A percentile compares a stretch with the other conserved stretches of the same genome.
phyloP scores from a whole-genome alignment of 2,329 filamentous ascomycete genomes.

The Pseudogymnoascus sp. region DNA sequence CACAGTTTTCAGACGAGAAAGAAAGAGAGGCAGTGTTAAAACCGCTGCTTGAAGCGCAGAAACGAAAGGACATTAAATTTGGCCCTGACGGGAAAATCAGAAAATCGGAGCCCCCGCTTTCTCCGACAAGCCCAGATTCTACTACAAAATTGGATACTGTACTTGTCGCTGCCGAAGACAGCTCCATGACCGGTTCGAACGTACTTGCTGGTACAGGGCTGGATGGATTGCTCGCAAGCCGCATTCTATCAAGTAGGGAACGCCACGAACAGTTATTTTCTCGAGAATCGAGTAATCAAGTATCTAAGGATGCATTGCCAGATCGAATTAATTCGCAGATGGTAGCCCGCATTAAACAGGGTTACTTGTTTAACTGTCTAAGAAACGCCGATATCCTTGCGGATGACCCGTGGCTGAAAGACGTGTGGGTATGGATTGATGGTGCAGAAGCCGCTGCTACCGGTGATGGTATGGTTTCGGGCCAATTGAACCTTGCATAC shows the following conservation, averaged over 20 bases:
- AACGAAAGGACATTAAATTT: not conserved
- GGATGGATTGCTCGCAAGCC: not conserved
- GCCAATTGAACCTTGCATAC: constrained; percentile 65
- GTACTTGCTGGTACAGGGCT: not conserved
- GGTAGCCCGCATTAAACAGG: constrained; percentile 53
- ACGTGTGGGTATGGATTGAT: constrained; percentile 70
- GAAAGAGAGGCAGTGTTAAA: constrained; percentile 1
- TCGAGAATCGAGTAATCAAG: constrained; percentile 40
- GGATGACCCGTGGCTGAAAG: constrained; percentile 68
- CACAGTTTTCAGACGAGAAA: not conserved
- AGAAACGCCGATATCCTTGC: constrained; percentile 60
- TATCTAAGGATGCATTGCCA: constrained; percentile 45
- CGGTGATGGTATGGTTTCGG: constrained; percentile 62
- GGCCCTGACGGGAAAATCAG: not conserved
- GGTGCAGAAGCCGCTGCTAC: constrained; percentile 57
- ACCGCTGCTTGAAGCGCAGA: not conserved
- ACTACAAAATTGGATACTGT: not conserved
- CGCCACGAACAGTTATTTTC: constrained; percentile 51
- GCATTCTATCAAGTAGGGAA: constrained; percentile 43
- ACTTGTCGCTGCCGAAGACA: not conserved
- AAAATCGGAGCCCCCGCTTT: not conserved
- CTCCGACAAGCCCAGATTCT: not conserved
- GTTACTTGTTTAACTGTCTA: constrained; percentile 56
- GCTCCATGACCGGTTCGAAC: not conserved
- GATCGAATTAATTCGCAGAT: constrained; percentile 42